Conservation (phyloP, 441 rosid genomes). For the Hura crepitans region DNA sequence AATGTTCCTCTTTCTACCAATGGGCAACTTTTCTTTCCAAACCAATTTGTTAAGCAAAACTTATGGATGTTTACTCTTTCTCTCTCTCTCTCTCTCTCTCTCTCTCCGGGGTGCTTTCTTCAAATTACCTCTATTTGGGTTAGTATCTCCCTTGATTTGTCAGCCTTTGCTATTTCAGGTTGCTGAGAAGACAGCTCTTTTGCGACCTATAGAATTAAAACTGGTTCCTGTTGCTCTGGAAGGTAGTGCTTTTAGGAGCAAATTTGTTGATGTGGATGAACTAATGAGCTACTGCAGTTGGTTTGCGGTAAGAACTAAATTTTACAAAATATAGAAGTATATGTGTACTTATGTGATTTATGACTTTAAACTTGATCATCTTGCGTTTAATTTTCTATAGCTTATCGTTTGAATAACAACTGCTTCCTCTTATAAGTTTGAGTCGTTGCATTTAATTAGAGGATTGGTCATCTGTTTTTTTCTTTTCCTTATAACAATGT, state of each 20-base stretch:
- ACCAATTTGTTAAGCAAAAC: constrained; percentile 6
- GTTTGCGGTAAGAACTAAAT: constrained; percentile 73
- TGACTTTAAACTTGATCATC: not conserved
- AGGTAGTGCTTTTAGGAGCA: constrained; percentile 94
- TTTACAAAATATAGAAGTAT: not conserved
- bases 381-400: not conserved
- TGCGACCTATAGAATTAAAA: constrained; percentile 89
- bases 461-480: not conserved
- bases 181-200: constrained; percentile 79
- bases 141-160: constrained; percentile 22
- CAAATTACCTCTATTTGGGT: not conserved
- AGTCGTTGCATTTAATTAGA: not conserved
- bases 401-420: not conserved
- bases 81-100: too few species aligned
- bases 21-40: not conserved
- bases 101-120: too few species aligned
- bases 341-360: not conserved
- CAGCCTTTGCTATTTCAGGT: constrained; percentile 49
- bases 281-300: constrained; percentile 86
- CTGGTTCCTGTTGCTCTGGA: constrained; percentile 92
- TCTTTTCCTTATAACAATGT: not conserved
- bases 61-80: not conserved
- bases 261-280: constrained; percentile 88
- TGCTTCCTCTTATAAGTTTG: not conserved
- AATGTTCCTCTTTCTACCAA: not conserved